Evolutionary conservation across 2,329 filamentous ascomycete species (phyloP), one percentile per base, ranked within the genome.

Genomic region (Stenocarpella maydis): DNA sequence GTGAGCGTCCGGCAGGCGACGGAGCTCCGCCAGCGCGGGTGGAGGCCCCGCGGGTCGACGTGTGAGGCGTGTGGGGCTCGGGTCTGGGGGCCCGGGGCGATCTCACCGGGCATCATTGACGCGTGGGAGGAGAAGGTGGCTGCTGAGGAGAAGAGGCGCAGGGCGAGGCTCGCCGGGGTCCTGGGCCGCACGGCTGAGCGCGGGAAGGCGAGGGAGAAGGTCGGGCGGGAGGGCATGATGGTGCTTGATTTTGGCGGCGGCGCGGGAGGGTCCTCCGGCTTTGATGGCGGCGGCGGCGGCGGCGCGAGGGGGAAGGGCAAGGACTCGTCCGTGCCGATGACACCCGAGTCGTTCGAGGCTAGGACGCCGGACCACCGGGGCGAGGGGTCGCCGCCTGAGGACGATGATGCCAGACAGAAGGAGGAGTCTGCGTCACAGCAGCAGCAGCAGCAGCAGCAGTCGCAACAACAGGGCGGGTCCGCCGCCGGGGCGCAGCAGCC

Each of bases 41-140:
- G 96, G 96, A 86, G 95, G 60, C 94, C 96, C 0, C 86, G 91
- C 39, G 92, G 94, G 0, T 95, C 95, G 66, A 91, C 91, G 0
- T 99, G 97, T 77, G 95, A 98, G 79, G 90, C 90, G 1, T 99
- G 97, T 74, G 90, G 91, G 58, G 88, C 88, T 58, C 86, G 95
- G 8, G 87, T 94, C 1, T 99, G 96, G 95, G 97, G 96, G 0
- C 94, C 95, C 0, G 95, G 94, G 0, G 69, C 69, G 15, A 91
- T 94, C 0, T 91, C 92, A 0, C 87, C 88, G 0, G 87, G 89
- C 45, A 87, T 97, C 1, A 97, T 94, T 84, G 90, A 92, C 63
- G 90, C 90, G 0, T 98, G 94, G 94, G 90, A 96, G 78, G 85
- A 87, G 67, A 87, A 83, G 73, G 85, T 87, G 73, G 80, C 80